Conservation (phyloP, 176 grass and related monocot species). For the Aechmea fasciata region DNA sequence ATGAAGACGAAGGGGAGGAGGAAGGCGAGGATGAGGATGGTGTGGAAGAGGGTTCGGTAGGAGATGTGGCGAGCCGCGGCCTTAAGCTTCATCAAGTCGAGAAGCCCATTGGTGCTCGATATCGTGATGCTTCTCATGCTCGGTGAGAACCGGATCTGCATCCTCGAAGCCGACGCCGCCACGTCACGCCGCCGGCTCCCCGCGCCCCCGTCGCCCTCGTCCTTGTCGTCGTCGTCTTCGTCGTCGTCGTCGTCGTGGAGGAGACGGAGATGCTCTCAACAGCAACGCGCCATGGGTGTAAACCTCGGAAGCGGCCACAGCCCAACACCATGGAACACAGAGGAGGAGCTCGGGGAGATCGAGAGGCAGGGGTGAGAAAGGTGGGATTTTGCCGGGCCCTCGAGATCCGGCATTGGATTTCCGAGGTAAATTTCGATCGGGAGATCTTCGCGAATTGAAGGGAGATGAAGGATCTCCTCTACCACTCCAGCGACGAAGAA, state of each 20-base stretch:
- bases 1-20: conserved; percentile 92
- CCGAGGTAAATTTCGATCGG: neutral
- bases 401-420: neutral
- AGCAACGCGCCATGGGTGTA: too few species aligned
- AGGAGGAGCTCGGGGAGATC: conserved; percentile 1
- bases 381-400: neutral
- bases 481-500: neutral
- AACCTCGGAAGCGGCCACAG: too few species aligned
- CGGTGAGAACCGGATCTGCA: conserved; percentile 97
- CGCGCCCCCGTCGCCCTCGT: neutral
- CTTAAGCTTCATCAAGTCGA: conserved; percentile 91
- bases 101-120: conserved; percentile 75
- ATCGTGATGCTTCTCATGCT: conserved; percentile 99
- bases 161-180: conserved; percentile 42
- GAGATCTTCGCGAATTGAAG: neutral
- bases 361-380: neutral
- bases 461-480: neutral
- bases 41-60: conserved; percentile 94
- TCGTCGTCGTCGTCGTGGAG: conserved; percentile 11
- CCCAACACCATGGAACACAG: neutral
- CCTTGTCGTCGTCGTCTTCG: neutral
- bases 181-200: conserved; percentile 1
- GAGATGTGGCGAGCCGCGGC: conserved; percentile 73
- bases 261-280: neutral
- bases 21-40: conserved; percentile 83